Evolutionary conservation across 1,139 yeast species (phyloP), one percentile per base, ranked within the genome.

Genomic region (Kodamaea plutei): DNA sequence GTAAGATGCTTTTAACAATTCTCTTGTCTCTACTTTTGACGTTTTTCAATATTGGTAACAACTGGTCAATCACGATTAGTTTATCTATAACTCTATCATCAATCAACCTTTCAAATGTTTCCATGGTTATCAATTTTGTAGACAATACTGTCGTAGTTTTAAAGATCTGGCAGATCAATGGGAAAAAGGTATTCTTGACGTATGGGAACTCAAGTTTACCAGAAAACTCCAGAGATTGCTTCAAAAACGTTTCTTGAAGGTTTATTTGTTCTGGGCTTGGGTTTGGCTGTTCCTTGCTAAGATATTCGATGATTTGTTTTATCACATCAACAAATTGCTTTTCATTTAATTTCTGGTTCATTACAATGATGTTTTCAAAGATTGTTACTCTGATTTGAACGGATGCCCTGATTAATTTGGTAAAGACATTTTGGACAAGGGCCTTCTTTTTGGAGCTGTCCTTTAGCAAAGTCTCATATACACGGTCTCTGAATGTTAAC

Each of bases 131-230:
- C 20, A 81, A 63, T 46, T 91, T 88, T 18, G 89, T 84, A 3
- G 84, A 77, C 23, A 88, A 61, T 24, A 91, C 76, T 0, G 93
- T 84, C 1, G 97, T 89, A 26, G 87, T 83, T 24, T 85, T 75
- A 56, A 88, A 89, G 3, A 85, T 73, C 25, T 71, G 73, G 24
- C 87, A 74, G 15, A 88, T 64, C 25, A 77, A 61, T 1, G 96
- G 95, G 51, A 84, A 75, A 11, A 87, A 64, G 11, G 75, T 74
- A 44, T 79, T 80, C 44, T 89, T 87, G 33, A 87, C 68, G 20
- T 79, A 74, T 5, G 89, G 75, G 48, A 85, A 84, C 34, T 80
- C 93, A 29, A 82, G 61, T 29, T 72, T 64, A 7, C 61, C 67
- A 3, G 75, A 53, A 25, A 76, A 58, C 7, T 57, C 42, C 1